Evolutionary conservation across 768 basidiomycete species (phyloP).

Genomic region (Cystobasidium tubakii): DNA sequence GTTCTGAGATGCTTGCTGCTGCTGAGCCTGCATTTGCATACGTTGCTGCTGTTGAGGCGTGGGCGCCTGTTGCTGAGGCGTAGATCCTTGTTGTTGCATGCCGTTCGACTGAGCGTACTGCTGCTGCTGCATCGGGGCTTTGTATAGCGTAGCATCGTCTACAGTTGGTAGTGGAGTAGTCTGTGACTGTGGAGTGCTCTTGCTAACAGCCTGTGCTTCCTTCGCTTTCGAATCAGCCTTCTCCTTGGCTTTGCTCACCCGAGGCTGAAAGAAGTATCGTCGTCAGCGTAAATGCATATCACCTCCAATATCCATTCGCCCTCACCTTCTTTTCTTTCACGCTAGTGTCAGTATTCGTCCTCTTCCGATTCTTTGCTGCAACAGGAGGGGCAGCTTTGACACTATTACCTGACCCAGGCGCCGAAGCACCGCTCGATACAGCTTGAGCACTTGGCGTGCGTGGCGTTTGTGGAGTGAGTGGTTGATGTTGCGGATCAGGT

Average conservation of each 20-base stretch:
- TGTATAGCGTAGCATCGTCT: neutral
- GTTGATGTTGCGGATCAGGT: constrained; percentile 10
- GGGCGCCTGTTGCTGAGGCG: neutral
- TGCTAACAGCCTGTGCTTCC: neutral
- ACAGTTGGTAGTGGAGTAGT: neutral
- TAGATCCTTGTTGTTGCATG: neutral
- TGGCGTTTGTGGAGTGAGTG: constrained; percentile 18
- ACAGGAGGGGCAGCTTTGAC: neutral
- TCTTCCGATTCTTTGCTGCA: constrained; percentile 10
- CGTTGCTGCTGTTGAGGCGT: constrained; percentile 9
- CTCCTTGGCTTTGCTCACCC: neutral
- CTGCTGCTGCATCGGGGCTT: neutral
- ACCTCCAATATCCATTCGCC: neutral
- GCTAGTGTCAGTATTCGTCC: constrained; percentile 21
- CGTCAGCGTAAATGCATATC: neutral
- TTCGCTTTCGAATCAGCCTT: neutral
- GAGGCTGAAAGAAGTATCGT: neutral
- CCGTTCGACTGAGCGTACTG: neutral
- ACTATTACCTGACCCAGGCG: neutral
- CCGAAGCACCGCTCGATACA: neutral
- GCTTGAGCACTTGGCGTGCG: constrained; percentile 11
- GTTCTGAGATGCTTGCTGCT: neutral
- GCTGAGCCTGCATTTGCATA: neutral
- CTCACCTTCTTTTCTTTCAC: constrained; percentile 27
- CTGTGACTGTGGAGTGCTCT: neutral